A percentile compares a stretch with the other conserved stretches of the same genome.
These are phyloP conservation scores for Ganoderma leucocontextum DNA, from an alignment of 1,284 basidiomycete species.

Conservation along the genomic window DNA sequence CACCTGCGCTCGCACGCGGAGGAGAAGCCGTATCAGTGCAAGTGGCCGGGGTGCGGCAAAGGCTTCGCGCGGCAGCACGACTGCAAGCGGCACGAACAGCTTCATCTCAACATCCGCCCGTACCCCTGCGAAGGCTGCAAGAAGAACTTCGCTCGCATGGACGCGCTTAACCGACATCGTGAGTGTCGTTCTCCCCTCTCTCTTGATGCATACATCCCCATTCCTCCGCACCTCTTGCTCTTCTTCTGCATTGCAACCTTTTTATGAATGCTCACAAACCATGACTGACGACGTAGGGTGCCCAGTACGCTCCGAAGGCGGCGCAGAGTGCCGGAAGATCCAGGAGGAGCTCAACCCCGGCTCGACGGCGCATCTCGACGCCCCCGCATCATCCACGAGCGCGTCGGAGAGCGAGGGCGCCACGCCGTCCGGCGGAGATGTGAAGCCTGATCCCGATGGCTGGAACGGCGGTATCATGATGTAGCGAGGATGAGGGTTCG, in stretches of 20 bases:
- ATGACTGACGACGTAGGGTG: conserved; percentile 21
- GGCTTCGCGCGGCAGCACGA: conserved; percentile 88
- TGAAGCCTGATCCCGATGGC: conserved; percentile 40
- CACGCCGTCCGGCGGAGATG: conserved; percentile 25
- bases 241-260: conserved; percentile 12
- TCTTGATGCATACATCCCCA: conserved; percentile 4
- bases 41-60: conserved; percentile 86
- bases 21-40: conserved; percentile 85
- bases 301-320: conserved; percentile 63
- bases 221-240: conserved; percentile 9
- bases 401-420: conserved; percentile 29
- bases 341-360: conserved; percentile 42
- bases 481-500: conserved; percentile 20
- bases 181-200: conserved; percentile 44
- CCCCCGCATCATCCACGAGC: conserved; percentile 26
- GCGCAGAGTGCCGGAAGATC: conserved; percentile 58
- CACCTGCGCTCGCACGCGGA: conserved; percentile 87
- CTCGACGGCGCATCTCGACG: conserved; percentile 33
- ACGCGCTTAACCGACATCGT: conserved; percentile 82
- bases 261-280: conserved; percentile 12
- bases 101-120: conserved; percentile 80
- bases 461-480: conserved; percentile 35
- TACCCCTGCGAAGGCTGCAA: conserved; percentile 82
- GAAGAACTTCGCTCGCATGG: conserved; percentile 82
- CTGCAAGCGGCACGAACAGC: conserved; percentile 83